Evolutionary conservation across 495 filamentous ascomycete genomes (phyloP), one percentile per base, ranked within the genome.

Genomic region (Lindgomyces ingoldianus): DNA sequence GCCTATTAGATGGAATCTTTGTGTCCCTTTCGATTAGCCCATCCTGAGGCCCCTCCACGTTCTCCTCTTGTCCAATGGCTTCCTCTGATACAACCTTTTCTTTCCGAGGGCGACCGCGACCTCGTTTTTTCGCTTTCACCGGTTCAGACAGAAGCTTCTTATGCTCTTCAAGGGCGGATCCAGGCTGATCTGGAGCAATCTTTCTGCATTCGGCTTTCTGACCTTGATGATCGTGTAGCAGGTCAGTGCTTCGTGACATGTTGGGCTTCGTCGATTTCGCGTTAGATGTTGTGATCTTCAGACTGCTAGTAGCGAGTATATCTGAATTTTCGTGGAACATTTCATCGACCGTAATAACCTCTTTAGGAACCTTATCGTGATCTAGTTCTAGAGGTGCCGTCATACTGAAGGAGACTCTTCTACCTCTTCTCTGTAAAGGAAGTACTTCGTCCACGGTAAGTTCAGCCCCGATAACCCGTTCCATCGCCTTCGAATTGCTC

Each of bases 41-140:
- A 25, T 4, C 46, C 3, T 22, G 46, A 1, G 26, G 29, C n/a
- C 36, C 19, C 27, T 30, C 49, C 4, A n/a, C n/a, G n/a, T n/a
- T n/a, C n/a, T 33, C 49, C 4, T 52, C 49, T 18, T 42, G 42
- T 27, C 44, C 24, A 4, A 42, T 29, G 29, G 26, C 3, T 30
- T 52, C 49, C 4, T 52, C 36, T 27, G 49, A 52, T n/a, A 52
- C 29, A 51, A 55, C 46, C 16, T n/a, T 6, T 16, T 45, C 30
- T 26, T 63, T 65, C 9, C 62, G 62, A 29, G 63, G 68, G 4
- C 68, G 68, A 14, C 68, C 63, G 36, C 68, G 68, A 24, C 68
- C 68, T 52, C 62, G 49, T 46, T 67, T 70, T 47, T 70, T 62
- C 24, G 36, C 53, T 25, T 59, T 65, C 12, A 57, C 24, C 3